Evolutionary conservation across 345 rosid genomes (phyloP).

Genomic region (Camelina laxa): DNA sequence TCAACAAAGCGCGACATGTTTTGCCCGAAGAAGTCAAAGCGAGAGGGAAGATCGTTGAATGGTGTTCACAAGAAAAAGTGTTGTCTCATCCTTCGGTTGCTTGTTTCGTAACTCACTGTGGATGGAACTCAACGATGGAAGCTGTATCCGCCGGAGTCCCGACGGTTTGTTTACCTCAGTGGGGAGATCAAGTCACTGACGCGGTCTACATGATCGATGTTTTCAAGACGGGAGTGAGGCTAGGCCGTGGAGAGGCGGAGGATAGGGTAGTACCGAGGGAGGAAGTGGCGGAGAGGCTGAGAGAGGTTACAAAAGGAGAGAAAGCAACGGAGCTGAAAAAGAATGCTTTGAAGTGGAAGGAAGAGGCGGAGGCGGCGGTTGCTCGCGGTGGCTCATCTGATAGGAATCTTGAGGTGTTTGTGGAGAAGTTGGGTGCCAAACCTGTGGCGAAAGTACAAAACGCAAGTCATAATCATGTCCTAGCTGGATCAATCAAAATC

Average conservation of each 20-base stretch:
- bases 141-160: slow-evolving; percentile 70
- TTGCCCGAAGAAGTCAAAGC: slow-evolving; percentile 69
- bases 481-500: slow-evolving; percentile 19
- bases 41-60: slow-evolving; percentile 65
- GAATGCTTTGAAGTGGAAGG: slow-evolving; percentile 72
- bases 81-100: slow-evolving; percentile 69
- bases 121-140: slow-evolving; percentile 93
- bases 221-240: slow-evolving; percentile 64
- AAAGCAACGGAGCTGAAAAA: slow-evolving; percentile 59
- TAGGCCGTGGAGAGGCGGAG: slow-evolving; percentile 71
- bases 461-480: slow-evolving; percentile 24
- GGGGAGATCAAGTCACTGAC: slow-evolving; percentile 88
- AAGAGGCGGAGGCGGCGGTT: slow-evolving; percentile 70
- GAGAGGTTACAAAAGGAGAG: slow-evolving; percentile 58
- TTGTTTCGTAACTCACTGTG: slow-evolving; percentile 84
- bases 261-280: slow-evolving; percentile 60
- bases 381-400: slow-evolving; percentile 82
- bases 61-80: slow-evolving; percentile 87
- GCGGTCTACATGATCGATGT: slow-evolving; percentile 71
- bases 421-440: slow-evolving; percentile 57
- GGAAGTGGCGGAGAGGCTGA: slow-evolving; percentile 68
- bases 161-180: slow-evolving; percentile 71
- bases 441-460: slow-evolving; percentile 31
- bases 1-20: slow-evolving; percentile 42
- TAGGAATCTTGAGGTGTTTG: slow-evolving; percentile 63